Conservation (phyloP, 345 rosid species). For the Citrus unshiu region DNA sequence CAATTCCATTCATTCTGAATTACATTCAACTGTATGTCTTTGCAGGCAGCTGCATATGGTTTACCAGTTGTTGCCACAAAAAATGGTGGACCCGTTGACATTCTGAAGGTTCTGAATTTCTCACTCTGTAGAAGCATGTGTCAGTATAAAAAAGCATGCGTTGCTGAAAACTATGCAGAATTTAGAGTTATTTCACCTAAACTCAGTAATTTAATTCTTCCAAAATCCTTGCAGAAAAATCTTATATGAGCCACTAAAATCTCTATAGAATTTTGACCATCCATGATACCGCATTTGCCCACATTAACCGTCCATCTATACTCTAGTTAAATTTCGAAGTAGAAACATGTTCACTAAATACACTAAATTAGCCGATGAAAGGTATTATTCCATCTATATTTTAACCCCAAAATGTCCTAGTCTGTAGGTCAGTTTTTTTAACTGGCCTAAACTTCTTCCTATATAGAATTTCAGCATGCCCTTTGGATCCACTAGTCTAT, state of each 20-base stretch:
- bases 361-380: not conserved
- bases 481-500: not conserved
- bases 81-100: conserved; percentile 74
- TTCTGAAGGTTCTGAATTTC: conserved; percentile 38
- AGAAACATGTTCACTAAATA: not conserved
- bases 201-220: not conserved
- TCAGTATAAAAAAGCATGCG: not conserved
- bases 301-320: not conserved
- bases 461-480: not conserved
- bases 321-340: not conserved
- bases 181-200: not conserved
- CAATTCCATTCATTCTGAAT: not conserved
- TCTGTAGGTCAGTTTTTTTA: not conserved
- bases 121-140: not conserved
- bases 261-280: not conserved
- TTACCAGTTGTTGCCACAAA: conserved; percentile 66
- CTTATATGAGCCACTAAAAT: not conserved
- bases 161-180: not conserved
- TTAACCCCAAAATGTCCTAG: not conserved
- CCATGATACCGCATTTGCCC: not conserved
- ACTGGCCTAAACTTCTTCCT: not conserved
- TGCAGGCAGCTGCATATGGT: conserved; percentile 71
- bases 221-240: not conserved
- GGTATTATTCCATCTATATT: not conserved
- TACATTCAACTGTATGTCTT: conserved; percentile 6